These are phyloP conservation scores for Cyclotella distinguenda DNA, from an alignment of 108 stramenopile species.

Conservation along the genomic window DNA sequence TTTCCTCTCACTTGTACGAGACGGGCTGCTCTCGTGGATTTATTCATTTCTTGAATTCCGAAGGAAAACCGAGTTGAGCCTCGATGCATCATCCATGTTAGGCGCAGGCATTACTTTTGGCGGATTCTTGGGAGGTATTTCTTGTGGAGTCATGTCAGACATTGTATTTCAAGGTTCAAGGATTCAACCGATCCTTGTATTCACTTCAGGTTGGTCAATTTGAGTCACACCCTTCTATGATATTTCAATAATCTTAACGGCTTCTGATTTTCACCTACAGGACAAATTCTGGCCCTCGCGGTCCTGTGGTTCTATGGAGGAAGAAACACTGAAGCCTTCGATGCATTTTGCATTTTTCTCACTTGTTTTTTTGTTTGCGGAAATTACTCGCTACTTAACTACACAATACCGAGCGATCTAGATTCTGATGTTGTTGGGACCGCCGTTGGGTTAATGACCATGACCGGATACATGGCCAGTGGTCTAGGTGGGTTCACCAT, in stretches of 20 bases:
- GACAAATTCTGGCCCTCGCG: neutral
- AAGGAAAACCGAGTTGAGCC: neutral
- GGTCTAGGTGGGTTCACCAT: conserved; percentile 3
- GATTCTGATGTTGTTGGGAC: neutral
- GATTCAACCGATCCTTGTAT: conserved; percentile 4
- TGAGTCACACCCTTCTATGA: no score
- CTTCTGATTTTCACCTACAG: neutral
- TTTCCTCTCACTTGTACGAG: conserved; percentile 5
- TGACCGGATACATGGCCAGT: conserved; percentile 8
- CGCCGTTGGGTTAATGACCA: conserved; percentile 1
- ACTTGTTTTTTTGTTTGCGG: conserved; percentile 5
- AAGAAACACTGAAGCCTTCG: neutral
- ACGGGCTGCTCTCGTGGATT: neutral
- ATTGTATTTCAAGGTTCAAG: neutral
- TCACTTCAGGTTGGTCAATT: neutral
- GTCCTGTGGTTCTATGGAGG: conserved; percentile 2
- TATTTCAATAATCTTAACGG: no score
- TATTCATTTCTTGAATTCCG: conserved; percentile 2
- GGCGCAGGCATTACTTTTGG: conserved; percentile 5
- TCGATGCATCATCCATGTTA: neutral
- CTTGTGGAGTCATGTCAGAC: conserved; percentile 1
- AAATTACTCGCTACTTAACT: conserved; percentile 3
- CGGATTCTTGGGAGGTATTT: neutral
- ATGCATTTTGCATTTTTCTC: neutral
- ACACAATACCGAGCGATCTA: conserved; percentile 5